Evolutionary conservation across 2,329 filamentous ascomycete genomes (phyloP), one percentile per base, ranked within the genome.

Genomic region (Ceratocystis huliohia): DNA sequence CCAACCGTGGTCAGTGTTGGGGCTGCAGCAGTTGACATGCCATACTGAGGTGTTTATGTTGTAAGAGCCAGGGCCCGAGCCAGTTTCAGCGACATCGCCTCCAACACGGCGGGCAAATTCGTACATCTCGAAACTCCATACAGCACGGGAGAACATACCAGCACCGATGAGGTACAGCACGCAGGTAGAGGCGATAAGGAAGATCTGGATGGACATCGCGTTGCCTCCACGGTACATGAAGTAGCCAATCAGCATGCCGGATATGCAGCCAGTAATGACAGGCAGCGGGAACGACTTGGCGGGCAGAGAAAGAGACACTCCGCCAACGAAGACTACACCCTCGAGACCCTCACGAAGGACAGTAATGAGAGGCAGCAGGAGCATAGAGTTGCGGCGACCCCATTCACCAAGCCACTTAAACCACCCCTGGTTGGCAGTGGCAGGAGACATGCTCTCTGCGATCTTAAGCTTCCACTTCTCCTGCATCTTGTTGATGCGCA

Each of bases 101-200:
- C 85, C 85, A 20, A 85, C 80, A 25, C 82, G 71, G 63, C 82
- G 65, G 7, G 68, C 70, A 62, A 70, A 93, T 64, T 79, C 65
- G 67, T 91, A 79, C 70, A 79, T 80, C 73, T 93, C 83, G 64
- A 94, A 82, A 68, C 78, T 81, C 88, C 88, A 92, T 20, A 92
- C 81, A 1, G 83, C 82, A 69, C 84, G 85, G 10, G 88, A 91
- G 76, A 92, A 89, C 65, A 93, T 82, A 66, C 89, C 89, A 1
- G 88, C 89, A 8, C 88, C 88, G 30, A 94, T 87, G 7, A 94
- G 83, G 72, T 94, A 94, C 20, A 94, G 77, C 72, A 93, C 82
- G 73, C 88, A 89, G 2, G 89, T 93, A 0, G 88, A 91, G 53
- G 85, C 76, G 71, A 93, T 85, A 48, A 94, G 78, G 79, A 94